Base-by-base conservation (phyloP, 2,329 filamentous ascomycete species). In the Cryphonectria carpinicola region DNA sequence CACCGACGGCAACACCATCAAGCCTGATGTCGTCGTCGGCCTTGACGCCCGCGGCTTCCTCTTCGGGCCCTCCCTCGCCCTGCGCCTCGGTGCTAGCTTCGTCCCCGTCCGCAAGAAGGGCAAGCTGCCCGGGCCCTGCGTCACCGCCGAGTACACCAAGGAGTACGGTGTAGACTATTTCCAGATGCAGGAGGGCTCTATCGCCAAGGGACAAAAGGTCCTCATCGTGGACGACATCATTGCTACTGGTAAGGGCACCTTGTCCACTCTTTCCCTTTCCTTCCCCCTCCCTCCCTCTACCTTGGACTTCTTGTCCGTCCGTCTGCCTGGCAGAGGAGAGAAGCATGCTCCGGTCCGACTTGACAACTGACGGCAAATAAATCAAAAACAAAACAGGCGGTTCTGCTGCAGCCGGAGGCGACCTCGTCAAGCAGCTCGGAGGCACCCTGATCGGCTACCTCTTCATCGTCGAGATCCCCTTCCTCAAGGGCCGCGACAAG, bases 151-250 rank as follows among this genome's bases (percentile, higher is more conserved):
- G 76, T 99, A 94, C 82, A 86, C 94, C 82, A 99, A 99, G 87
- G 96, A 99, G 83, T 99, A 99, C 79, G 96, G 96, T 74, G 88
- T 90, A 82, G 96, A 99, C 81, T 91, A 91, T 80, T 98, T 99
- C 85, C 93, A 98, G 87, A 97, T 99, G 86, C 96, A 99, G 85
- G 85, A 88, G 75, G 94, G 92, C 81, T 91, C 92, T 61, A 91
- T 99, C 78, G 91, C 92, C 83, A 87, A 89, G 66, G 95, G 95
- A 49, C 93, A 97, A 84, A 95, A 92, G 81, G 95, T 97, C 70
- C 85, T 99, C 73, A 88, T 99, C 75, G 94, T 99, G 43, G 96
- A 99, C 82, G 96, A 99, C 81, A 97, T 99, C 79, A 98, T 99
- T 84, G 96, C 96, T 70, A 99, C 96, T 74, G 95, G 95, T 97